A percentile compares a stretch with the other conserved stretches of the same genome.
phyloP scores from a whole-genome alignment of 176 grass and related monocot genomes.

The Cocos nucifera region DNA sequence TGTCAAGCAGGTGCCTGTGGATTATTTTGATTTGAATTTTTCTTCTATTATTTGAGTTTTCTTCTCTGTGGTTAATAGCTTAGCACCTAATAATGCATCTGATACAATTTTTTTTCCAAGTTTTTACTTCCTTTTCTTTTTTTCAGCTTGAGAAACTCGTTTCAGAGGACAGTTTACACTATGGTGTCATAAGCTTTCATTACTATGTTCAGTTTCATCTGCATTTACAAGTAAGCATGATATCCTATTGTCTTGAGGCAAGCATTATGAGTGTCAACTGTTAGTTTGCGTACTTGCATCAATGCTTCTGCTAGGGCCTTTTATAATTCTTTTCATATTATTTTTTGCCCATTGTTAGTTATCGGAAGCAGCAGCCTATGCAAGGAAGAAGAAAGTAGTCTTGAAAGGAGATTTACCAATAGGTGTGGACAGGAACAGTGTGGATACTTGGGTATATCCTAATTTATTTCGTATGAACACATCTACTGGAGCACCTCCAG shows the following conservation, averaged over 20 bases:
- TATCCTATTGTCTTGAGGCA: background rate
- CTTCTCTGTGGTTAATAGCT: too few species aligned
- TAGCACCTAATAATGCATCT: too few species aligned
- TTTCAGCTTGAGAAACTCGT: slow-evolving; percentile 88
- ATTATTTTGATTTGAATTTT: too few species aligned
- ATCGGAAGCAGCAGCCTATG: slow-evolving; percentile 76
- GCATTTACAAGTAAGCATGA: slow-evolving; percentile 83
- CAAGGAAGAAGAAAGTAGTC: slow-evolving; percentile 87
- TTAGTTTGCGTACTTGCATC: too few species aligned
- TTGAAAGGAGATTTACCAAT: slow-evolving; percentile 99
- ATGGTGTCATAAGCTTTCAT: slow-evolving; percentile 84
- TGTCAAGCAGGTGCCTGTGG: too few species aligned
- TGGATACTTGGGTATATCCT: slow-evolving; percentile 96
- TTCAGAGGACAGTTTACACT: slow-evolving; percentile 60
- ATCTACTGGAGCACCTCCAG: slow-evolving; percentile 89
- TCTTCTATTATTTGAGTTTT: too few species aligned
- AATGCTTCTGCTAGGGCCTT: background rate
- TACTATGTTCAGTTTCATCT: slow-evolving; percentile 99
- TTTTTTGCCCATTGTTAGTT: slow-evolving; percentile 29
- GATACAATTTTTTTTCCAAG: slow-evolving; percentile 7
- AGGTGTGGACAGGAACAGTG: slow-evolving; percentile 96
- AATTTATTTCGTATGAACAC: slow-evolving; percentile 99
- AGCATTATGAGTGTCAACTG: too few species aligned
- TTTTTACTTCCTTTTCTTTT: background rate
- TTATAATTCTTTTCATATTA: background rate